These are phyloP conservation scores for Phytopythium delawarense DNA, from an alignment of 352 stramenopile species.

Conservation along the genomic window DNA sequence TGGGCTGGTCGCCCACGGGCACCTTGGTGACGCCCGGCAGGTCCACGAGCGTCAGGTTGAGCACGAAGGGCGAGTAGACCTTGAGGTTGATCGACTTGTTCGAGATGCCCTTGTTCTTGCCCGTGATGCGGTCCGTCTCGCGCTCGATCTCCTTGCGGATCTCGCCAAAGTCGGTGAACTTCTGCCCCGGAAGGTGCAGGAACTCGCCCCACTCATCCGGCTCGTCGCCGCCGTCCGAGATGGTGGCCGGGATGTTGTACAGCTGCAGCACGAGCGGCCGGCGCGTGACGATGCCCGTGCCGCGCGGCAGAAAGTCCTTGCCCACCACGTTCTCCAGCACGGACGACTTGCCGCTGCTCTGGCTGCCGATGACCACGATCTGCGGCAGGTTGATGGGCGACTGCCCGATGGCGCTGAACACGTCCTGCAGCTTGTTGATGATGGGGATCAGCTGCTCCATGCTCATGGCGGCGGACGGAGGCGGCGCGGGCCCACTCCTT, in stretches of 20 bases:
- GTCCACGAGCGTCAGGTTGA: conserved; percentile 99
- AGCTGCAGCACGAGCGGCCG: conserved; percentile 98
- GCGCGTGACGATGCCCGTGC: conserved; percentile 98
- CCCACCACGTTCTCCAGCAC: conserved; percentile 96
- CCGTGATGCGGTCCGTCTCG: conserved; percentile 96
- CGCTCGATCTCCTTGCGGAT: conserved; percentile 97
- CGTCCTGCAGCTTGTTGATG: conserved; percentile 99
- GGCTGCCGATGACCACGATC: conserved; percentile 97
- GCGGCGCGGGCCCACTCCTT: neutral
- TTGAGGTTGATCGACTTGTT: conserved; percentile 99
- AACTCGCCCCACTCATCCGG: conserved; percentile 98
- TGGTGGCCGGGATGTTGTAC: conserved; percentile 84
- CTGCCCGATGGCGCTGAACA: conserved; percentile 96
- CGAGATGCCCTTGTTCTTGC: conserved; percentile 97
- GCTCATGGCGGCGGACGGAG: conserved; percentile 1
- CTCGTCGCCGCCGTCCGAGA: conserved; percentile 23
- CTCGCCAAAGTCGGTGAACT: conserved; percentile 96
- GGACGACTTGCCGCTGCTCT: conserved; percentile 96
- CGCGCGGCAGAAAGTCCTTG: conserved; percentile 95
- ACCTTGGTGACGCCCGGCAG: conserved; percentile 98
- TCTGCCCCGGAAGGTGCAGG: conserved; percentile 93
- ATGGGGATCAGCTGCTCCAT: conserved; percentile 99
- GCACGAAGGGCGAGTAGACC: conserved; percentile 96
- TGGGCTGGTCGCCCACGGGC: conserved; percentile 97
- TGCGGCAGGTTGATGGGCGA: conserved; percentile 96